Evolutionary conservation across 768 basidiomycete species (phyloP), one percentile per base, ranked within the genome.

Genomic region (Boletus vinaceobasis): DNA sequence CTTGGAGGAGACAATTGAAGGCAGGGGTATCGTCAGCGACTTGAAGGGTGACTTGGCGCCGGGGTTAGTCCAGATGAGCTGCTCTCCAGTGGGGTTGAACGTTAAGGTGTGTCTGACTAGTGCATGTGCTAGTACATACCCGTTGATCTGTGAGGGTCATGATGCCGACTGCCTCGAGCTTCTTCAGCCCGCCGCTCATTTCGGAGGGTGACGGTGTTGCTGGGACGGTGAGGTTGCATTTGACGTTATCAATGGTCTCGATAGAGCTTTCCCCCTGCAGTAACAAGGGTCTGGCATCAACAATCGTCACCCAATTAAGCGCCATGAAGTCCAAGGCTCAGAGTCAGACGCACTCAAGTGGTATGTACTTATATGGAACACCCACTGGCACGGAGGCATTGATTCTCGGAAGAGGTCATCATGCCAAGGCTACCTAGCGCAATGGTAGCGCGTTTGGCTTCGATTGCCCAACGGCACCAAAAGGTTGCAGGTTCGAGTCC

Each of bases 401-500:
- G 11, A 26, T 31, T 26, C 43, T 55, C 1, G 8, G n/a, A 11
- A 17, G 26, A 23, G 1, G 9, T 10, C 11, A 1, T 0, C 0
- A n/a, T 2, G 15, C 13, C 21, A 55, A 19, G 29, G 83, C 81
- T 85, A 82, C 86, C 85, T 90, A 76, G 87, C 88, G 86, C 88
- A 89, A 90, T 89, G 88, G 88, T 88, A 90, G 88, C 88, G 88
- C 88, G 87, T 90, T 88, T 89, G 87, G 87, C 87, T 90, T 90
- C 88, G 87, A 88, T 81, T 64, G 84, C 83, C 77, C 60, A 73
- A 75, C 72, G 83, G 76, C 60, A 90, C 88, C 88, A 89, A 88
- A 87, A 90, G 89, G 88, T 86, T 90, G 88, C 88, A 90, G 88
- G 89, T 90, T 90, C 88, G 87, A 90, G 87, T 88, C 88, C 88